Base-by-base conservation (phyloP, 176 grass and related monocot species). In the Stipa capillata region DNA sequence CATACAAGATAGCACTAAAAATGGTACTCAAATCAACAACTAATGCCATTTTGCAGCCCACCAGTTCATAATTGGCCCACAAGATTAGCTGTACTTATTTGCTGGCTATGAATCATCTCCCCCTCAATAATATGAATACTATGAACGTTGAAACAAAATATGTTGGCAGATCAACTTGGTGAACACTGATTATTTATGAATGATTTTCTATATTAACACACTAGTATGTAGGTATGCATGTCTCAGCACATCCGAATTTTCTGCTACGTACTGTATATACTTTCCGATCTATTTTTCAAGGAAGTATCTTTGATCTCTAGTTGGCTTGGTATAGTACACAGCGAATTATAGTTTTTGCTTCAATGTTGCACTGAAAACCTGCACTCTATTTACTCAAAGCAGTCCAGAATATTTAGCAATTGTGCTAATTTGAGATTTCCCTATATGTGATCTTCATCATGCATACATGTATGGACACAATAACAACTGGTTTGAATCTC, bases 21-120 rank as follows among this genome's bases (percentile, higher is more conserved):
- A 68, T 42, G 51, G 69, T 80, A 69, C 40, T 61, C 25, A 40
- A 79, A 74, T 60, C 3, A 49, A 74, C 42, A 68, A 25, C 75
- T 84, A 84, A 84, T 59, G 41, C 12, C 41, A 29, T 44, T 52
- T 72, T 82, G 53, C 9, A 43, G 37, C 43, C n/a, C 0, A 36
- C 52, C 52, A 69, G 68, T 50, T 76, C 54, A 69, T 87, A 76
- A 69, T 62, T 44, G 76, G 76, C 35, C 74, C 70, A 84, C 53
- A 62, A 62, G 70, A 37, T 85, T 89, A 76, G 76, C 5, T 85
- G 76, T 70, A 76, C 76, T 80, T 24, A 76, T 89, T 70, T 80
- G 34, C 44, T 85, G 37, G 28, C 28, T 72, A 48, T 18, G 54
- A 51, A 55, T 28, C 31, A n/a, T 36, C 45, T 56, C 52, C 4